phyloP scores from a whole-genome alignment of 768 basidiomycete species.

The Mycena venus region DNA sequence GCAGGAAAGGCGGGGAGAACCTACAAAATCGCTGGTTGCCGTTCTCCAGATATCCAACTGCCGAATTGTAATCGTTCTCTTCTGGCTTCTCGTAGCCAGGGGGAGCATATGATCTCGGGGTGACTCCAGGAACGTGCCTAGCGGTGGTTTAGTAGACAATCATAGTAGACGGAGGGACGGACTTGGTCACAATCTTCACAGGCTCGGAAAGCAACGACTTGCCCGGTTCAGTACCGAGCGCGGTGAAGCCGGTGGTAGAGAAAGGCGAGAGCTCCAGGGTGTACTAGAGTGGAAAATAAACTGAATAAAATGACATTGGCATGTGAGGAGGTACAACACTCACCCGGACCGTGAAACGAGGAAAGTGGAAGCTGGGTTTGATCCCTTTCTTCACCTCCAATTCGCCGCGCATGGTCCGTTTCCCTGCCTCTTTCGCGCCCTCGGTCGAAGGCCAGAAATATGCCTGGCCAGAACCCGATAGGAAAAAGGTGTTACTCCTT shows the following conservation, averaged over 20 bases:
- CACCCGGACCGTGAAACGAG: constrained; percentile 62
- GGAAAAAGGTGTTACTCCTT: constrained; percentile 63
- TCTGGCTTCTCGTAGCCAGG: constrained; percentile 62
- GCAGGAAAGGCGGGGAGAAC: neutral
- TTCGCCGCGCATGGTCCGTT: constrained; percentile 63
- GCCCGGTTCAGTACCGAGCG: constrained; percentile 23
- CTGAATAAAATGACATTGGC: neutral
- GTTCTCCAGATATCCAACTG: constrained; percentile 66
- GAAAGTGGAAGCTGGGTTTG: constrained; percentile 57
- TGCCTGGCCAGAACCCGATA: constrained; percentile 54
- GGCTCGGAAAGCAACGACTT: constrained; percentile 51
- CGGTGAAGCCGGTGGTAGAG: constrained; percentile 57
- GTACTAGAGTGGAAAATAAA: constrained; percentile 51
- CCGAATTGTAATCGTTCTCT: constrained; percentile 63
- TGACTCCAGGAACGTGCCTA: constrained; percentile 54
- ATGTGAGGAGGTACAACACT: constrained; percentile 32
- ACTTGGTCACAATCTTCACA: constrained; percentile 53
- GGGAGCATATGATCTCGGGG: constrained; percentile 61
- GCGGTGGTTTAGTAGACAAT: constrained; percentile 1
- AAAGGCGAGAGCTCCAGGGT: constrained; percentile 58
- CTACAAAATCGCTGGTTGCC: constrained; percentile 65
- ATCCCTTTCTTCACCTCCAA: constrained; percentile 59
- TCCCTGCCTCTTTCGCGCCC: constrained; percentile 43
- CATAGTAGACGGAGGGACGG: neutral
- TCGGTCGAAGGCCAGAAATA: constrained; percentile 63